Percentiles rank a stretch among this genome's conserved stretches.
phyloP scores from a whole-genome alignment of 441 rosid genomes.

The Eutrema salsugineum region DNA sequence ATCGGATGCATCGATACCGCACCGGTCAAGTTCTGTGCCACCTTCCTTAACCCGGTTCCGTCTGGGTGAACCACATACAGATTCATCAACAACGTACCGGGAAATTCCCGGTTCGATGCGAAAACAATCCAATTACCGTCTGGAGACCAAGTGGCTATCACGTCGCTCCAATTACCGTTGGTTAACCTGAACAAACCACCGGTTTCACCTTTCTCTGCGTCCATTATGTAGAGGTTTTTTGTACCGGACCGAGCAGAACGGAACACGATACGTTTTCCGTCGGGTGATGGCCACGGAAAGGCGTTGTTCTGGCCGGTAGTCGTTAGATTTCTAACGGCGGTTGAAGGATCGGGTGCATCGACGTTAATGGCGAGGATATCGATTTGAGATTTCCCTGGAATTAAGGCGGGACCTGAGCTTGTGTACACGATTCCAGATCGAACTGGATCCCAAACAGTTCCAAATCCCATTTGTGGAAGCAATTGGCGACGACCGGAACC shows the following conservation, averaged over 20 bases:
- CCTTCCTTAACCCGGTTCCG: constrained; percentile 66
- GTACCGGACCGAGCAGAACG: constrained; percentile 73
- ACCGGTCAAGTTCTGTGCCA: constrained; percentile 52
- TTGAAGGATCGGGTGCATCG: constrained; percentile 30
- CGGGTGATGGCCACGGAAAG: constrained; percentile 75
- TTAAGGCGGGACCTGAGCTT: constrained; percentile 62
- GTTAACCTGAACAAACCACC: constrained; percentile 56
- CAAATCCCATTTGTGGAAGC: constrained; percentile 46
- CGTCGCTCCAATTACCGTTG: constrained; percentile 74
- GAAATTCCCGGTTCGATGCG: constrained; percentile 64
- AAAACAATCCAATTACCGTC: constrained; percentile 71
- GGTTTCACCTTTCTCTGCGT: constrained; percentile 54
- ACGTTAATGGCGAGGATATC: constrained; percentile 61
- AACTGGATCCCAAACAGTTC: constrained; percentile 79
- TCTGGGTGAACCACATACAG: constrained; percentile 73
- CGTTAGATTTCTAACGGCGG: constrained; percentile 48
- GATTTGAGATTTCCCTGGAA: constrained; percentile 46
- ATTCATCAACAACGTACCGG: constrained; percentile 63
- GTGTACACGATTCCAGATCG: constrained; percentile 59
- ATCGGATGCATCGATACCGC: constrained; percentile 67
- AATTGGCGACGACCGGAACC: constrained; percentile 57
- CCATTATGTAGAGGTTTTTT: constrained; percentile 81
- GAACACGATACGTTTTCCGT: constrained; percentile 74
- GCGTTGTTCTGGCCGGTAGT: constrained; percentile 65
- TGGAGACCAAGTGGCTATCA: constrained; percentile 82